Evolutionary conservation across 2,329 filamentous ascomycete species (phyloP), one percentile per base, ranked within the genome.

Genomic region (Madurella mycetomatis): DNA sequence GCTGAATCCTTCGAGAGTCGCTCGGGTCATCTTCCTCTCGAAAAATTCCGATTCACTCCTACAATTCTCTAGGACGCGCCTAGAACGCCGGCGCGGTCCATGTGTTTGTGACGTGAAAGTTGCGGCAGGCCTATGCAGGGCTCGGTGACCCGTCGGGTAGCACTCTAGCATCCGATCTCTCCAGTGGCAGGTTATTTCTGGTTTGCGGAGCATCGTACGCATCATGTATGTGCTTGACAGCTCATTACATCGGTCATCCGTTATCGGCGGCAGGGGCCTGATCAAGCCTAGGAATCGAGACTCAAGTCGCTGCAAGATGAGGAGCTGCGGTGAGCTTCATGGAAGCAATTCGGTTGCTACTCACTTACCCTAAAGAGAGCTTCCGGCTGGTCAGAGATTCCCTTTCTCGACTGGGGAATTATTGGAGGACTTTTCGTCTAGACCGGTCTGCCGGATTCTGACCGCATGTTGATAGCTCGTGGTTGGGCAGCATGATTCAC

Each of bases 211-310:
- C 25, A 3, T 25, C 25, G 25, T 25, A 25, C 25, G 46, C 46
- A 39, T 45, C 19, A 16, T 47, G 34, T 41, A 11, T 44, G 18
- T 47, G 15, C n/a, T 37, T 25, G 8, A 41, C 32, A 12, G 15
- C n/a, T 16, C 34, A 31, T 53, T 43, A 32, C 44, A 42, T 18
- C n/a, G 15, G 19, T 13, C 32, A 52, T 55, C 55, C 55, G 55
- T 58, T 53, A 54, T 54, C 52, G 52, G 52, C 41, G 47, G 44
- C 42, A 47, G 43, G 47, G 47, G 37, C 30, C 12, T 19, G 40
- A 41, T 16, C n/a, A 16, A 16, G 7, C 7, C 15, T 2, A 16
- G 7, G 39, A 16, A 41, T 16, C 13, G 15, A 7, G 39, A 41
- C 39, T n/a, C 17, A 18, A 41, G 16, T 5, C 16, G 39, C 39